Evolutionary conservation across 176 grass and related monocot genomes (phyloP).

Genomic region (Musa troglodytarum): DNA sequence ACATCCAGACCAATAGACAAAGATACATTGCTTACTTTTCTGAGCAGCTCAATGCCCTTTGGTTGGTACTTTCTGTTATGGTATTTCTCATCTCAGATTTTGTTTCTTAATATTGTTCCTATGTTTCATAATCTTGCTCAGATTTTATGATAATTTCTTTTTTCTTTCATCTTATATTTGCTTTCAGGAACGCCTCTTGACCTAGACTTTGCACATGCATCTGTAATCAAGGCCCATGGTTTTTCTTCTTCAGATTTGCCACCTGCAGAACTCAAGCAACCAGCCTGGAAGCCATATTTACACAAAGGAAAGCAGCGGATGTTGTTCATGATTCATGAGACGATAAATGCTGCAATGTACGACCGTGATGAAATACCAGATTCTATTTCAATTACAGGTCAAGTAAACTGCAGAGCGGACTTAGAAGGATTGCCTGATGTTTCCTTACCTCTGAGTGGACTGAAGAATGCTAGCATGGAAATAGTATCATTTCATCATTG

Average conservation of each 20-base stretch:
- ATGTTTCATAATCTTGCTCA: neutral
- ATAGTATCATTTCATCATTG: constrained; percentile 80
- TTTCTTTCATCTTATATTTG: neutral
- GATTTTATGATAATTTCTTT: neutral
- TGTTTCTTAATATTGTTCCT: neutral
- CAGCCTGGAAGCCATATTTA: constrained; percentile 88
- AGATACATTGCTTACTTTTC: constrained; percentile 61
- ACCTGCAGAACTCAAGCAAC: constrained; percentile 68
- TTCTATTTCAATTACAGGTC: constrained; percentile 77
- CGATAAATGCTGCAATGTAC: constrained; percentile 72
- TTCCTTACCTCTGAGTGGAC: constrained; percentile 58
- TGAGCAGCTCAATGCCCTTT: constrained; percentile 87
- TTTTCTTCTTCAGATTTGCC: constrained; percentile 58
- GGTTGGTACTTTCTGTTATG: constrained; percentile 51
- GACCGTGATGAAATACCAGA: constrained; percentile 95
- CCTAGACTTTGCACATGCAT: constrained; percentile 69
- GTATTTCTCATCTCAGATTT: constrained; percentile 22
- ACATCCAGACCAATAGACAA: constrained; percentile 69
- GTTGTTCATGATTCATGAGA: constrained; percentile 62
- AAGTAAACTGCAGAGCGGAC: constrained; percentile 86
- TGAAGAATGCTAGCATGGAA: constrained; percentile 61
- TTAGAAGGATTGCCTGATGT: constrained; percentile 94
- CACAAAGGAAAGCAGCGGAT: constrained; percentile 82
- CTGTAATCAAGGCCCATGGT: constrained; percentile 58
- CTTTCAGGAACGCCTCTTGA: constrained; percentile 73